Conservation (phyloP, 768 basidiomycete genomes). For the Kockovaella imperatae region DNA sequence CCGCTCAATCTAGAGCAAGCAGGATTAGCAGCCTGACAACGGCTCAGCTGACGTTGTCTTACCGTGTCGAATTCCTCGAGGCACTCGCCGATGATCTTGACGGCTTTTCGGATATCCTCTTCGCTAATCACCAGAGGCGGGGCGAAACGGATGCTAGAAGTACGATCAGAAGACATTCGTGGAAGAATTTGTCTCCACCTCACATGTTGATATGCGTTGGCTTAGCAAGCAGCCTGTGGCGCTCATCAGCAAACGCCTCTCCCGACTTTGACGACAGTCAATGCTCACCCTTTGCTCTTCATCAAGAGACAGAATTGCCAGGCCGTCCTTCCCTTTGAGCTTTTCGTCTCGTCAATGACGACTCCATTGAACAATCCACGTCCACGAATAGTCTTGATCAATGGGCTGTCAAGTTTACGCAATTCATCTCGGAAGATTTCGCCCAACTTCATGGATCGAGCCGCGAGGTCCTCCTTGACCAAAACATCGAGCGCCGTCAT, state of each 20-base stretch:
- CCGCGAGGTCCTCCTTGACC: slow-evolving; percentile 71
- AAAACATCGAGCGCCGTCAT: slow-evolving; percentile 89
- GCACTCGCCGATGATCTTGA: slow-evolving; percentile 67
- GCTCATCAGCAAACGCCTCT: neutral
- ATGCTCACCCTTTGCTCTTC: slow-evolving; percentile 63
- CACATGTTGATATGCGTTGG: slow-evolving; percentile 92
- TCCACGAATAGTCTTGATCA: slow-evolving; percentile 73
- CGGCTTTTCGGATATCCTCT: slow-evolving; percentile 65
- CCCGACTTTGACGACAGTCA: neutral
- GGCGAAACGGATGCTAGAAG: slow-evolving; percentile 79
- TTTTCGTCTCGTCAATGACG: slow-evolving; percentile 78
- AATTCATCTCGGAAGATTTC: slow-evolving; percentile 61
- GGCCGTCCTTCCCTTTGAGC: slow-evolving; percentile 68
- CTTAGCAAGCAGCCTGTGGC: slow-evolving; percentile 65
- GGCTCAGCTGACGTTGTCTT: slow-evolving; percentile 4
- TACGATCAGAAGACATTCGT: slow-evolving; percentile 1
- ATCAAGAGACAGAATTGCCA: slow-evolving; percentile 93
- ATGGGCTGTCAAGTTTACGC: slow-evolving; percentile 50
- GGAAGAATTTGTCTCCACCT: slow-evolving; percentile 39
- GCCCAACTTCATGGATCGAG: slow-evolving; percentile 72
- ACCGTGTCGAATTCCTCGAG: slow-evolving; percentile 75
- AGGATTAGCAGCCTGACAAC: neutral
- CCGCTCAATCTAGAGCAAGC: slow-evolving; percentile 30
- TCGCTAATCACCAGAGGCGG: slow-evolving; percentile 93
- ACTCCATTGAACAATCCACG: slow-evolving; percentile 85